These are phyloP conservation scores for Aspergillus sp. DNA, from an alignment of 2,329 filamentous ascomycete species.

Conservation along the genomic window DNA sequence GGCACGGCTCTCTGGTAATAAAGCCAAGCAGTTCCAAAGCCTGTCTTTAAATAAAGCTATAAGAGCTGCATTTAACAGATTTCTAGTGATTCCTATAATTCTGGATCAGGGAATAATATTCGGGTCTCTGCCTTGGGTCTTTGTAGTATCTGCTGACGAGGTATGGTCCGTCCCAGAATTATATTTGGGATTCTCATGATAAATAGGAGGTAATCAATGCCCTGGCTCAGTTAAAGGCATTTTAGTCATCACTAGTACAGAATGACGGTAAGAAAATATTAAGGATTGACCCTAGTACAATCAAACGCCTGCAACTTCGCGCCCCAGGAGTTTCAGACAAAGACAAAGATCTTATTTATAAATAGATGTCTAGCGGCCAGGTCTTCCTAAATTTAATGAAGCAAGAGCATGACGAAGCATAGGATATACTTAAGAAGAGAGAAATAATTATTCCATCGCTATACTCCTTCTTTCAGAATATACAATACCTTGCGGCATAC, in stretches of 20 bases:
- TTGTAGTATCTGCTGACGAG: conserved; percentile 7
- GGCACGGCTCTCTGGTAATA: conserved; percentile 9
- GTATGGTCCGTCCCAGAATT: not conserved
- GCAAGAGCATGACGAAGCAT: conserved; percentile 10
- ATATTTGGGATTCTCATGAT: not conserved
- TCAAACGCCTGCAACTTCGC: conserved; percentile 19
- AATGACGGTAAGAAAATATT: conserved; percentile 14
- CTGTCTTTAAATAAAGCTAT: conserved; percentile 7
- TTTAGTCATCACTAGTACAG: conserved; percentile 22
- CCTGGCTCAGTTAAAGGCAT: conserved; percentile 17
- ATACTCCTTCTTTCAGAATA: conserved; percentile 38
- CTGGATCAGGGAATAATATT: conserved; percentile 15
- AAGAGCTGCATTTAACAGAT: conserved; percentile 8
- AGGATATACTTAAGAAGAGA: not conserved
- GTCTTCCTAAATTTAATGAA: conserved; percentile 18
- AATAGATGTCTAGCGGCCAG: conserved; percentile 18
- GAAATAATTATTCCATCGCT: conserved; percentile 25
- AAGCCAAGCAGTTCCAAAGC: conserved; percentile 8
- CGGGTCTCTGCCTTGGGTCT: conserved; percentile 16
- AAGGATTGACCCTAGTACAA: conserved; percentile 21
- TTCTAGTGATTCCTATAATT: conserved; percentile 14
- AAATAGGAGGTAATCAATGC: conserved; percentile 22
- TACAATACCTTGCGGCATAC: conserved; percentile 32
- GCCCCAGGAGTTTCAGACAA: conserved; percentile 15
- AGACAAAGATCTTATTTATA: conserved; percentile 12